Evolutionary conservation across 1,284 basidiomycete species (phyloP), one percentile per base, ranked within the genome.

Genomic region (Apiotrichum veenhuisii): DNA sequence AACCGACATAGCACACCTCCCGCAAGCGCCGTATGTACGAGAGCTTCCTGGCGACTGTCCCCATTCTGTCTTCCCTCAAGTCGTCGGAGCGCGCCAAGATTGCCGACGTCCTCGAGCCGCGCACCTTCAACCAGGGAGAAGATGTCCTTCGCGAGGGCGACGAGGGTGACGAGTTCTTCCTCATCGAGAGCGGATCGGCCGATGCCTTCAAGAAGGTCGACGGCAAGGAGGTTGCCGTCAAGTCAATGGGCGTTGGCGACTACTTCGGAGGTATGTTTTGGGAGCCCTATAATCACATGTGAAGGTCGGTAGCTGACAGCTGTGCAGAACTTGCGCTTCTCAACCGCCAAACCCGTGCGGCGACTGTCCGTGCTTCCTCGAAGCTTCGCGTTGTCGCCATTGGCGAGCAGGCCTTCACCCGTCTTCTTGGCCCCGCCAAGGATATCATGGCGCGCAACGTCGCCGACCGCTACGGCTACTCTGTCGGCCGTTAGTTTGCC

Each of bases 101-200:
- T 62, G 91, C 94, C 55, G 95, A 98, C 75, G 92, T 94, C 17
- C 83, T 98, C 38, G 87, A 91, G 66, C 89, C 91, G 67, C 83
- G 83, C 60, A 84, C 88, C 25, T 92, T 91, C 75, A 79, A 83
- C 48, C 87, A 90, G 61, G 94, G 91, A 22, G 86, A 93, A 65
- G 83, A 86, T 17, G 89, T 98, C 20, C 89, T 98, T 55, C 81
- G 80, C 51, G 88, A 98, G 74, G 95, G 95, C 55, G 95, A 98
- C 65, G 85, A 89, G 75, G 95, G 96, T 10, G 90, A 95, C 67
- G 93, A 92, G 51, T 98, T 98, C 79, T 98, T 93, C 82, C 90
- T 98, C 64, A 86, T 98, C 52, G 93, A 98, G 72, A 89, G 91
- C 64, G 95, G 95, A 22, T 84, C 88, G 61, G 95, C 94, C 3